Evolutionary conservation across 805 yeast species (phyloP), one percentile per base, ranked within the genome.

Genomic region (Candida hispaniensis): DNA sequence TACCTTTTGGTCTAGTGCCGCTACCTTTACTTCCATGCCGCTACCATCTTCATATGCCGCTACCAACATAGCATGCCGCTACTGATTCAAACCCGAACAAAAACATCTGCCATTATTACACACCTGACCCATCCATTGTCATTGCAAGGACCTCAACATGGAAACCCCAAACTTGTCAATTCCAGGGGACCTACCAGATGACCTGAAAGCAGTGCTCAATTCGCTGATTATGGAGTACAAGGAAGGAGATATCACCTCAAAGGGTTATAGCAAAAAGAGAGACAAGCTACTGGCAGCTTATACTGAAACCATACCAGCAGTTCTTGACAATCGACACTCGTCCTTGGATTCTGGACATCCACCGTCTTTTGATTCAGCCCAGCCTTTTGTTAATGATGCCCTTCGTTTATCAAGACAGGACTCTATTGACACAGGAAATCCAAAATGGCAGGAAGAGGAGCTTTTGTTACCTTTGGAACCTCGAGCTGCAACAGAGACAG

Each of bases 161-260:
- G 36, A 32, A n/a, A 32, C 36, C 15, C 36, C 36, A 7, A 24
- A 32, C 22, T 18, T 32, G 28, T 32, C 36, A 22, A 32, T 32
- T 17, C 36, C 36, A 7, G 28, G 18, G 28, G 36, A 28, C 22
- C 23, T 32, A 12, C 23, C 28, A 21, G 36, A 32, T 28, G 36
- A 32, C 28, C 36, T 32, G 22, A 27, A 17, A n/a, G 28, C 18
- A 16, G 28, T 28, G 28, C 28, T 32, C 22, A 28, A 32, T 18
- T 23, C 23, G 36, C 36, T 32, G 14, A 24, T 23, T 10, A 27
- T 23, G 14, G 36, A 32, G 14, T 32, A 23, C 28, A 12, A 10
- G 44, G 85, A 79, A 20, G 88, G 83, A 1, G 75, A 75, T 40
- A 59, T 79, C 39, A 79, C 91, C 0, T 75, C 67, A 29, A 79